phyloP scores from a whole-genome alignment of 2,329 filamentous ascomycete species.

The Fusarium nelsonii region DNA sequence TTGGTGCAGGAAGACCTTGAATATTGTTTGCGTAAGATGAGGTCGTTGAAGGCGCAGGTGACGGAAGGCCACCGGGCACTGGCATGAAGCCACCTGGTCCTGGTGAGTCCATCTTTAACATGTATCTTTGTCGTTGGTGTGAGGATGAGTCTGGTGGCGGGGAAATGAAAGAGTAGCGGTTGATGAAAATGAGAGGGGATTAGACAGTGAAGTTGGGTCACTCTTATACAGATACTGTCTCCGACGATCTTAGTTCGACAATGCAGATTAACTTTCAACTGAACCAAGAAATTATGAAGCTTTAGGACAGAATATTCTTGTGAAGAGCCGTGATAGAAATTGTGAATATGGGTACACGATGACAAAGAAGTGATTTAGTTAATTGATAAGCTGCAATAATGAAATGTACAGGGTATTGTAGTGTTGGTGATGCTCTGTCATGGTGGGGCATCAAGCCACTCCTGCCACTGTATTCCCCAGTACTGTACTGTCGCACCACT shows the following conservation, averaged over 20 bases:
- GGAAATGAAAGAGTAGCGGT: not conserved
- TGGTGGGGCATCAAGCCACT: slow-evolving; percentile 27
- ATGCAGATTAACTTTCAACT: not conserved
- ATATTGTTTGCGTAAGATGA: slow-evolving; percentile 56
- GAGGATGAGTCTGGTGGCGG: too few species aligned
- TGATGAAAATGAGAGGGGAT: not conserved
- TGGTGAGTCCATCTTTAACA: slow-evolving; percentile 6
- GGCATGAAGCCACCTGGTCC: slow-evolving; percentile 67
- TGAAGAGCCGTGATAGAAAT: too few species aligned
- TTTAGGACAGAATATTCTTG: not conserved
- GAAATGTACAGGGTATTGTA: slow-evolving; percentile 25
- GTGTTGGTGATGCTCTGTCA: slow-evolving; percentile 28
- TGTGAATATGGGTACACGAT: not conserved
- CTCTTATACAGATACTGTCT: not conserved
- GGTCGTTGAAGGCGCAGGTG: slow-evolving; percentile 65
- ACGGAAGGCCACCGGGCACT: slow-evolving; percentile 59
- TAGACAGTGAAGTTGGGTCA: not conserved
- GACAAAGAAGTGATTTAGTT: slow-evolving; percentile 10
- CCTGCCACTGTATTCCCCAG: not conserved
- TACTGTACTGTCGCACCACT: not conserved
- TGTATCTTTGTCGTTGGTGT: not conserved
- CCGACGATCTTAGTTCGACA: not conserved
- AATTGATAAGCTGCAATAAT: slow-evolving; percentile 12
- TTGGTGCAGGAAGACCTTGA: slow-evolving; percentile 66
- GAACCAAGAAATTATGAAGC: not conserved